These are phyloP conservation scores for Inosperma sp. DNA, from an alignment of 768 basidiomycete species.

Conservation along the genomic window DNA sequence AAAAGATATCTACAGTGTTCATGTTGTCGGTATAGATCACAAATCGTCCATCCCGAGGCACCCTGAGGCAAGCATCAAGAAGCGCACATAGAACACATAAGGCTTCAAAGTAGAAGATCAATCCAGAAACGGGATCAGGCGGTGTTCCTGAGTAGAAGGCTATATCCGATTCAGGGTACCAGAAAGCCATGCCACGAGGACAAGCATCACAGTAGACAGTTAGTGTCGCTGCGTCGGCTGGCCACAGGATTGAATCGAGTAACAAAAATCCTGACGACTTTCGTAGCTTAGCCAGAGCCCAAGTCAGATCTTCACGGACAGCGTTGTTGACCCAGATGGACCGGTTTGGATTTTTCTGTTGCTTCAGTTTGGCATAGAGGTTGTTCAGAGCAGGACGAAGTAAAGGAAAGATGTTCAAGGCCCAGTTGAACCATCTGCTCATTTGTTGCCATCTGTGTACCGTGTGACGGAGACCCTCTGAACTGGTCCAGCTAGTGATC, in stretches of 20 bases:
- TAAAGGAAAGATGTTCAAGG: slow-evolving; percentile 35
- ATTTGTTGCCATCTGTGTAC: slow-evolving; percentile 22
- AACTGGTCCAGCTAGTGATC: not conserved
- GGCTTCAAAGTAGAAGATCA: slow-evolving; percentile 28
- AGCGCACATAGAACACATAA: slow-evolving; percentile 21
- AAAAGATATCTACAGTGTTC: no score
- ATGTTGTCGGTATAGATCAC: no score
- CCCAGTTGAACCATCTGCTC: slow-evolving; percentile 38
- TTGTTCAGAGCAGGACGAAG: slow-evolving; percentile 30
- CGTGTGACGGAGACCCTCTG: not conserved
- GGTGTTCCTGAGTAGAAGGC: slow-evolving; percentile 17
- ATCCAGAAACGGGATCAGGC: not conserved
- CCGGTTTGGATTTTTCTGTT: slow-evolving; percentile 16
- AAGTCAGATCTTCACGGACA: slow-evolving; percentile 26
- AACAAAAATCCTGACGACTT: not conserved
- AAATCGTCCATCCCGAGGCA: not conserved
- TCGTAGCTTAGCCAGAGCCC: slow-evolving; percentile 21
- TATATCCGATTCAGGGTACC: slow-evolving; percentile 15
- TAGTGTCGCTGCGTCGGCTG: not conserved
- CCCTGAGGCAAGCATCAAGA: not conserved
- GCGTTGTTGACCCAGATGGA: slow-evolving; percentile 29
- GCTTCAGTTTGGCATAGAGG: slow-evolving; percentile 33
- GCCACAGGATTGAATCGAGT: not conserved
- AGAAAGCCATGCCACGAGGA: slow-evolving; percentile 24
- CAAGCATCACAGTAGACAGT: slow-evolving; percentile 22